These are phyloP conservation scores for Tilletia walkeri DNA, from an alignment of 1,284 basidiomycete genomes.

Conservation along the genomic window DNA sequence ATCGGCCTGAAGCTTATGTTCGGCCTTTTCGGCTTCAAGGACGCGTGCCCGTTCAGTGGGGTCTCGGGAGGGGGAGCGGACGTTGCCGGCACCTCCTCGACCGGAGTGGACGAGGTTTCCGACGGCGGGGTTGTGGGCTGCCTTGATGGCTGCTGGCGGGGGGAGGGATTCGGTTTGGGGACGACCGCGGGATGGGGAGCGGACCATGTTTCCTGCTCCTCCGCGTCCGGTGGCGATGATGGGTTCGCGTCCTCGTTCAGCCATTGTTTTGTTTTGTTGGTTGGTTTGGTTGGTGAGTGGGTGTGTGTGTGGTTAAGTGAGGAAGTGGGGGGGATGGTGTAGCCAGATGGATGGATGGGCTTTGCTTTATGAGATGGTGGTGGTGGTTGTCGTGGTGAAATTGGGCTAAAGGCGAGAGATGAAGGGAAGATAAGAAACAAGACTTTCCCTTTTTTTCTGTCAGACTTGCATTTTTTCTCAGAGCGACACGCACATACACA, in stretches of 20 bases:
- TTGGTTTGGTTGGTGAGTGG: background rate
- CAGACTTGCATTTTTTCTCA: too few relatives aligned
- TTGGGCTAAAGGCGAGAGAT: too few relatives aligned
- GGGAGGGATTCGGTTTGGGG: slow-evolving; percentile 21
- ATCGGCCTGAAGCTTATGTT: slow-evolving; percentile 31
- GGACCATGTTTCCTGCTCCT: slow-evolving; percentile 49
- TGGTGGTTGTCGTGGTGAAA: too few relatives aligned
- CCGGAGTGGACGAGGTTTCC: slow-evolving; percentile 63
- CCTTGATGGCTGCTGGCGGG: slow-evolving; percentile 22
- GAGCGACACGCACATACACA: too few relatives aligned
- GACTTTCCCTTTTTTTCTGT: too few relatives aligned
- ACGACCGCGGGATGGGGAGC: slow-evolving; percentile 36
- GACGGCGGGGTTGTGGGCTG: slow-evolving; percentile 32
- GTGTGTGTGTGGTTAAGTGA: background rate
- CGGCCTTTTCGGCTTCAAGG: slow-evolving; percentile 27
- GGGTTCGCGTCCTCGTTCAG: slow-evolving; percentile 32
- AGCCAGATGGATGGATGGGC: too few relatives aligned
- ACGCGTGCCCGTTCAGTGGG: slow-evolving; percentile 54
- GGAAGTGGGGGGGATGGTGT: background rate
- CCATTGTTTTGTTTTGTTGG: slow-evolving; percentile 9
- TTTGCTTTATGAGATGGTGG: too few relatives aligned
- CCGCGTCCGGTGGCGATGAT: slow-evolving; percentile 47
- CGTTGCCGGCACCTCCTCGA: slow-evolving; percentile 74
- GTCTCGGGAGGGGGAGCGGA: slow-evolving; percentile 69
- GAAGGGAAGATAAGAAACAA: too few relatives aligned